A percentile compares a stretch with the other conserved stretches of the same genome.
These are phyloP conservation scores for Solanum chilense DNA, from an alignment of 257 asterid species.

Conservation along the genomic window DNA sequence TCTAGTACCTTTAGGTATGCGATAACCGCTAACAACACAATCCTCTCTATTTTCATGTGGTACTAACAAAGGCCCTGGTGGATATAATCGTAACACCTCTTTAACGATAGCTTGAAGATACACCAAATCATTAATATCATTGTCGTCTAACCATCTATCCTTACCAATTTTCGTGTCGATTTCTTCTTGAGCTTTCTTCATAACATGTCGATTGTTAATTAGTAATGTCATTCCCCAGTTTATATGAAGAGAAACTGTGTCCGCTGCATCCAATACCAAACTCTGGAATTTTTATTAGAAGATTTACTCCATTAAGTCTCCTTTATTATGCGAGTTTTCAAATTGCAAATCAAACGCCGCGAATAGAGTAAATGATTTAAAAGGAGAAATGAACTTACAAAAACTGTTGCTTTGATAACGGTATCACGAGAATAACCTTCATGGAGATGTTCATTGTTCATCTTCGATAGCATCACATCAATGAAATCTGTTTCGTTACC, in stretches of 20 bases:
- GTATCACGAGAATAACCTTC: not conserved
- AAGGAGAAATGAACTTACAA: not conserved
- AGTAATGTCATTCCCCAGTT: not conserved
- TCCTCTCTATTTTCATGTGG: not conserved
- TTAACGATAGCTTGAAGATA: not conserved
- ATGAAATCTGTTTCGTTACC: constrained; percentile 8
- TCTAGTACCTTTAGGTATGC: not conserved
- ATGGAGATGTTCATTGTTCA: not conserved
- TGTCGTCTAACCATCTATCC: not conserved
- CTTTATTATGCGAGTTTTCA: no score
- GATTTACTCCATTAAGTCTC: no score
- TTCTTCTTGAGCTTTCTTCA: not conserved
- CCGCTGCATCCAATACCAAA: not conserved
- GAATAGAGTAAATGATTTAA: no score
- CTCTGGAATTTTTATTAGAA: not conserved
- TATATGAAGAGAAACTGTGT: not conserved
- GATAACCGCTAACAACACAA: not conserved
- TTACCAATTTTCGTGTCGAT: not conserved
- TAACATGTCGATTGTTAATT: not conserved
- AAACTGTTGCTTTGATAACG: not conserved
- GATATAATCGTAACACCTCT: not conserved
- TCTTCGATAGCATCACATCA: not conserved
- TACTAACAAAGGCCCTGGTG: not conserved
- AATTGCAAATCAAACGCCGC: no score
- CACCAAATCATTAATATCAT: not conserved